Conservation (phyloP, 208 protist species). For the Strigomonas galati region DNA sequence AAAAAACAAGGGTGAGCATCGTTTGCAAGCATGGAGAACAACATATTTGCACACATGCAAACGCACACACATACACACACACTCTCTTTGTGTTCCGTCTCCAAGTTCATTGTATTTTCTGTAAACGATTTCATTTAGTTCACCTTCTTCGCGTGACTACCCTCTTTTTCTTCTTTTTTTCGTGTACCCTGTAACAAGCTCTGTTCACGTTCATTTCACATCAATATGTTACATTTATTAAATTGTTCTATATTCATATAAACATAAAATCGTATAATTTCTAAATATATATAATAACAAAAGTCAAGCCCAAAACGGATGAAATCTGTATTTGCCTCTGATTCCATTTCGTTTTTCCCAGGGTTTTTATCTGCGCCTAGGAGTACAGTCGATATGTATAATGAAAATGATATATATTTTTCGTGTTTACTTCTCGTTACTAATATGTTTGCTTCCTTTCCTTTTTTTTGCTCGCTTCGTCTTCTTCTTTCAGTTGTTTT, state of each 20-base stretch:
- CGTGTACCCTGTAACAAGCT: slow-evolving; percentile 5
- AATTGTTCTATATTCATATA: neutral
- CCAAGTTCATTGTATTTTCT: neutral
- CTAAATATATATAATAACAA: too few relatives aligned
- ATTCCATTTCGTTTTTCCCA: too few relatives aligned
- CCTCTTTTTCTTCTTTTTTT: slow-evolving; percentile 2
- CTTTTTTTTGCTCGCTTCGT: slow-evolving; percentile 13
- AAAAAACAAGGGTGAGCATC: neutral
- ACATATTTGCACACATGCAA: too few relatives aligned
- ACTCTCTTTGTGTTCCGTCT: neutral
- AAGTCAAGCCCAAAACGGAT: too few relatives aligned
- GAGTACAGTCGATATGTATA: too few relatives aligned
- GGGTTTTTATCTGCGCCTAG: too few relatives aligned
- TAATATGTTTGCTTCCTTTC: neutral
- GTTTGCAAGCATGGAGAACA: neutral
- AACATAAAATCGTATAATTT: slow-evolving; percentile 2
- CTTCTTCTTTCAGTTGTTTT: slow-evolving; percentile 9
- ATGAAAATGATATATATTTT: too few relatives aligned
- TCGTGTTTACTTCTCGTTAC: too few relatives aligned
- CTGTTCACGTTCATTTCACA: slow-evolving; percentile 1
- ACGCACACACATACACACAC: too few relatives aligned
- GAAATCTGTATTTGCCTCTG: too few relatives aligned
- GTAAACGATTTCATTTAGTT: neutral
- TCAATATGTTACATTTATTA: neutral
- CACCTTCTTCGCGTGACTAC: neutral